Base-by-base conservation (phyloP, 2,329 filamentous ascomycete species). In the Arthrobotrys entomopaga region DNA sequence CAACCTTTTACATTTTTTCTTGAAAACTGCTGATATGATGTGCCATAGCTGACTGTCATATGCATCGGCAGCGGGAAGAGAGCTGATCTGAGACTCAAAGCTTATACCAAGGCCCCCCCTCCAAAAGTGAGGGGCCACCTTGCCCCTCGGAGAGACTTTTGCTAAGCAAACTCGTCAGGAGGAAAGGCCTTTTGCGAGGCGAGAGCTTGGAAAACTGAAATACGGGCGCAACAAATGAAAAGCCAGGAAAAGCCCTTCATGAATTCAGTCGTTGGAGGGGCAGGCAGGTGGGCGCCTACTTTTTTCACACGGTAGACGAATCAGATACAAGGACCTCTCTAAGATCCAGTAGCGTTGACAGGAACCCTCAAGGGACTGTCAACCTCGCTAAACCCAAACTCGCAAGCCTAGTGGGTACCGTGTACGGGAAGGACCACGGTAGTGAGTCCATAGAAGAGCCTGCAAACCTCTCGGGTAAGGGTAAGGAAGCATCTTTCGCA, bases 341-440 rank as follows among this genome's bases (percentile, higher is more conserved):
- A 67, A 74, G 70, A 59, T 67, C 70, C 70, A 74, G 64, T 74
- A 63, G 70, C 70, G 63, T 67, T 50, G 57, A 58, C 64, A 61
- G 70, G 56, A 67, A 46, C 48, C 61, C 56, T 34, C 54, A 65
- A 65, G 52, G 29, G 29, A 65, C 29, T 11, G 19, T 34, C 53
- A 67, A 67, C 43, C 63, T 74, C 70, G 70, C 70, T 74, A 74
- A 74, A 46, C 70, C 70, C 49, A 74, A n/a, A 74, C 57, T 66
- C n/a, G 70, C 65, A 59, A 66, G 24, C 26, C 29, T 46, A 74
- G 70, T 74, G 70, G 70, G 48, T 67, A 66, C 63, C 70, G 54
- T 58, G 63, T 56, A 66, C 70, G 63, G 70, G 70, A 74, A 65
- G 70, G 52, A 57, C 54, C 61, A 73, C 60, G 49, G 56, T 34